These are phyloP conservation scores for Cyanodermella asteris DNA, from an alignment of 2,329 filamentous ascomycete genomes.

Conservation along the genomic window DNA sequence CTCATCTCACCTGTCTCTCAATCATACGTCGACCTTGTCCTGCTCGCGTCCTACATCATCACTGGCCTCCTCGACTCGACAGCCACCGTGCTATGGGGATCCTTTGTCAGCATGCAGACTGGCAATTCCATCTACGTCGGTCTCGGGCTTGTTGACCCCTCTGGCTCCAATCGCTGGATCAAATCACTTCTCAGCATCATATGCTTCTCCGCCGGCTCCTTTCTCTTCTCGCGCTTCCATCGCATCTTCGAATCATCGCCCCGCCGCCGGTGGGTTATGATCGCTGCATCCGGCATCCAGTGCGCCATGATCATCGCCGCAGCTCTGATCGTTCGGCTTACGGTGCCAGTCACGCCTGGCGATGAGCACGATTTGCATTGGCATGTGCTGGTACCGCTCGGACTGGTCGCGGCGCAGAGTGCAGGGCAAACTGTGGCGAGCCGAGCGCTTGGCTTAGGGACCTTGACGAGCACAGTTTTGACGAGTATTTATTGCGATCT, in stretches of 20 bases:
- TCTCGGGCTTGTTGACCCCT: too few relatives aligned
- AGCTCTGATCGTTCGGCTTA: conserved; percentile 11
- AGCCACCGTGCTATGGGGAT: conserved; percentile 8
- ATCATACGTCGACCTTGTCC: too few relatives aligned
- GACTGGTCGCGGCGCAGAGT: conserved; percentile 13
- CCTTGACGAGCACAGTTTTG: conserved; percentile 15
- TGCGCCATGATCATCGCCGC: conserved; percentile 11
- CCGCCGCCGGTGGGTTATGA: conserved; percentile 10
- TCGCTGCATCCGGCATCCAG: conserved; percentile 13
- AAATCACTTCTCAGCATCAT: conserved; percentile 22
- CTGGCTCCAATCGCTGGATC: conserved; percentile 20
- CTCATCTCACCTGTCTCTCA: too few relatives aligned
- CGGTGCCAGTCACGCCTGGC: conserved; percentile 6
- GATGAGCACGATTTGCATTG: conserved; percentile 6
- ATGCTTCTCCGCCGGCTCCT: conserved; percentile 20
- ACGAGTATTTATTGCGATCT: conserved; percentile 14
- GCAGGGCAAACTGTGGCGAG: conserved; percentile 14
- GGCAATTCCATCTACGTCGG: conserved; percentile 8
- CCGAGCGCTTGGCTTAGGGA: conserved; percentile 12
- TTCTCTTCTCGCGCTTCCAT: conserved; percentile 18
- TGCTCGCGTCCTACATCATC: too few relatives aligned
- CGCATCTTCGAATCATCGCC: conserved; percentile 9
- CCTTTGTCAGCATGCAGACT: conserved; percentile 9
- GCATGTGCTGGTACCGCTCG: conserved; percentile 9
- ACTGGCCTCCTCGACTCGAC: too few relatives aligned